Evolutionary conservation across 257 asterid species (phyloP), one percentile per base, ranked within the genome.

Genomic region (Solanum bulbocastanum): DNA sequence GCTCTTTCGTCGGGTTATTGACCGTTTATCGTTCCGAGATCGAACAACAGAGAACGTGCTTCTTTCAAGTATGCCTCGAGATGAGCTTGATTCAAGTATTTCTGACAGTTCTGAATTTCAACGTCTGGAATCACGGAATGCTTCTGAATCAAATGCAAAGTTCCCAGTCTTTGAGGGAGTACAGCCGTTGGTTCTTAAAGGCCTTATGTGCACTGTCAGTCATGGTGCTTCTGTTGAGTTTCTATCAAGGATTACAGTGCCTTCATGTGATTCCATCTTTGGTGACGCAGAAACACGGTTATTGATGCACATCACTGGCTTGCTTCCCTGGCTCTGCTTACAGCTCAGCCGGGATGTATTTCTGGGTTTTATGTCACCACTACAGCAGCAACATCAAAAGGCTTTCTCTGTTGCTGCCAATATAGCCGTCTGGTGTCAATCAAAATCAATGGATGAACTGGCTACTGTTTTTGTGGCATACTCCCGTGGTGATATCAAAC

Each of bases 1-100:
- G 95, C 99, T 97, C 79, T 97, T 97, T 93, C 93, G 96, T 32
- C 95, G 99, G 83, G 98, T 96, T 82, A 95, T 96, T 58, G 94
- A 91, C 75, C 98, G 98, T 87, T 91, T 96, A 83, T 97, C 99
- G 16, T 97, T 97, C 90, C 93, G 99, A 35, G 99, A 97, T 92
- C 93, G 98, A 13, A 97, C 99, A 30, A 96, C 98, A 62, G 99
- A 97, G 91, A 97, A 96, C 32, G 99, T 97, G 91, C 98, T 97
- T 84, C 99, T 97, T 88, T 97, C 99, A 44, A 96, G 99, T 94
- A 94, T 97, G 94, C 99, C 99, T 4, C 94, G 99, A 5, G 98
- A 97, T 86, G 99, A 94, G 90, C 93, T 92, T 16, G 97, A 95
- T 91, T 66, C 94, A 27, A 92, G 89, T 74, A 88, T 87, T 46